A percentile compares a stretch with the other conserved stretches of the same genome.
phyloP scores from a whole-genome alignment of 139 green algal species.

The Desmodesmus armatus region DNA sequence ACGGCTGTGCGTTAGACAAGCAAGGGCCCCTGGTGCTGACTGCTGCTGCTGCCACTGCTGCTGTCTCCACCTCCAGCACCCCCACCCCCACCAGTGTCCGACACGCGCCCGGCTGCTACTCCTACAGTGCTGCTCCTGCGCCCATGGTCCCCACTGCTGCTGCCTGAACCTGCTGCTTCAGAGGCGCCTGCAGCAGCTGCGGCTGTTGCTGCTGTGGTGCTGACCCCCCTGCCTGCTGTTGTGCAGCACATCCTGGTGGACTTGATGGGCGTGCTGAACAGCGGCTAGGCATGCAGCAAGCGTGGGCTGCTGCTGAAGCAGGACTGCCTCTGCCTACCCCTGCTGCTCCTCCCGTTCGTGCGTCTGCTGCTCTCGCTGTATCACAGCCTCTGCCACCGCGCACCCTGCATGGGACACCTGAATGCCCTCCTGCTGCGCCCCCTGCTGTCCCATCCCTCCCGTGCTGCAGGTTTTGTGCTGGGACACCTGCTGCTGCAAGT shows the following conservation, averaged over 20 bases:
- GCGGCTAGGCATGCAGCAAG: constrained; percentile 20
- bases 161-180: neutral
- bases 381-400: neutral
- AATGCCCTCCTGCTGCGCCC: neutral
- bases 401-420: neutral
- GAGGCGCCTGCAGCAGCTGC: neutral
- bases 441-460: neutral
- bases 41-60: neutral
- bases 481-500: constrained; percentile 6
- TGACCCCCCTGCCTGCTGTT: too few species aligned
- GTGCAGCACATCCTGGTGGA: neutral
- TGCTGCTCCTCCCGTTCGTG: neutral
- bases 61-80: neutral
- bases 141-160: neutral
- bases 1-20: too few species aligned
- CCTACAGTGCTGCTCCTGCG: neutral
- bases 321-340: neutral
- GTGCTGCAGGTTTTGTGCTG: neutral
- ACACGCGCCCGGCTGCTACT: neutral
- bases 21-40: constrained; percentile 11
- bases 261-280: neutral
- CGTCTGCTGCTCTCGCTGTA: neutral
- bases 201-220: constrained; percentile 7
- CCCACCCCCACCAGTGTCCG: neutral
- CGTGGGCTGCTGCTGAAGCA: constrained; percentile 28